Evolutionary conservation across 768 basidiomycete genomes (phyloP).

Genomic region (Phaeolepiota aurea): DNA sequence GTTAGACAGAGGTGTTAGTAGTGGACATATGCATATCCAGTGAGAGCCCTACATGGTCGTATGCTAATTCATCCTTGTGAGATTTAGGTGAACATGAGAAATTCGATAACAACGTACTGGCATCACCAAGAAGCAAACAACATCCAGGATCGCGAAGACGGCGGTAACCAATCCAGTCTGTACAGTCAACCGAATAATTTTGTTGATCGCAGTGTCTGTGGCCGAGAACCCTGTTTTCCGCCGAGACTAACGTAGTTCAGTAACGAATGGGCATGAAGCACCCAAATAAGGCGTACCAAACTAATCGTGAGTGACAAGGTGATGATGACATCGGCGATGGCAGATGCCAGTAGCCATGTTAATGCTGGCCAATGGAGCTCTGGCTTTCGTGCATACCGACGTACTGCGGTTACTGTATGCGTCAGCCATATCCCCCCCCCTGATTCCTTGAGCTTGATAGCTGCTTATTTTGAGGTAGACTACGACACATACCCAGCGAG

Average conservation of each 20-base stretch:
- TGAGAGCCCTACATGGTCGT: constrained; percentile 17
- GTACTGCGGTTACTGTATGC: constrained; percentile 15
- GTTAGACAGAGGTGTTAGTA: neutral
- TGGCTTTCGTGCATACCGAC: constrained; percentile 18
- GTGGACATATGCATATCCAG: too few species aligned
- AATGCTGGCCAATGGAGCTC: constrained; percentile 22
- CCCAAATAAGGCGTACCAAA: constrained; percentile 23
- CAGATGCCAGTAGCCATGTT: constrained; percentile 36
- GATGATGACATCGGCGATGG: constrained; percentile 38
- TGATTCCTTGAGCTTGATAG: constrained; percentile 5
- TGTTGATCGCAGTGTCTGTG: constrained; percentile 25
- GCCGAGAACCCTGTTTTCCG: constrained; percentile 24
- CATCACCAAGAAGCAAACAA: constrained; percentile 18
- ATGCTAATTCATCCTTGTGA: too few species aligned
- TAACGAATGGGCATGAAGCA: neutral
- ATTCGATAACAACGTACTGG: constrained; percentile 8
- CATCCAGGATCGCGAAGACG: constrained; percentile 19
- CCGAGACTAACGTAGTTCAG: constrained; percentile 17
- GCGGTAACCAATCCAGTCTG: constrained; percentile 22
- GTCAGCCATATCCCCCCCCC: constrained; percentile 25
- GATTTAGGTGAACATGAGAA: too few species aligned
- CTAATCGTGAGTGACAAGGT: constrained; percentile 30
- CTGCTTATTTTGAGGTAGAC: neutral
- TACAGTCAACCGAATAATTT: constrained; percentile 15
- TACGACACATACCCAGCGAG: constrained; percentile 20